phyloP scores from a whole-genome alignment of 345 rosid genomes.

The Melaleuca alternifolia region DNA sequence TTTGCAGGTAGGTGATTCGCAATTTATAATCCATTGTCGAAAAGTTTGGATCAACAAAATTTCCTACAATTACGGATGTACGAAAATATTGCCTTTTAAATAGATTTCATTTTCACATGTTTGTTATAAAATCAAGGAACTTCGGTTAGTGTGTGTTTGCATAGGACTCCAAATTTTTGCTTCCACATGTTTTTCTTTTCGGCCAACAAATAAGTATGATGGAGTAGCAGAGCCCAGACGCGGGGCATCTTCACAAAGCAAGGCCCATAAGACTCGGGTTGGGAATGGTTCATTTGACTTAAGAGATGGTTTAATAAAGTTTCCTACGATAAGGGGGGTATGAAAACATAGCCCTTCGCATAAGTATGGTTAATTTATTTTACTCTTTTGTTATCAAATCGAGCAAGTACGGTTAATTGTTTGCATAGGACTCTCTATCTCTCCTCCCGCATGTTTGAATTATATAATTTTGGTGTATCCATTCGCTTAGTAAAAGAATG shows the following conservation, averaged over 20 bases:
- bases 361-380: too few relatives aligned
- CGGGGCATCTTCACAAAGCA: too few relatives aligned
- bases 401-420: too few relatives aligned
- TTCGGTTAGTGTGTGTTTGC: background rate
- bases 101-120: background rate
- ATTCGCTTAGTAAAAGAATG: too few relatives aligned
- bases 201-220: too few relatives aligned
- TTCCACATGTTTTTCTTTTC: too few relatives aligned
- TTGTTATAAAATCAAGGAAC: background rate
- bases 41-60: too few relatives aligned
- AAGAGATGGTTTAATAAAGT: background rate
- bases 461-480: background rate
- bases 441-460: background rate
- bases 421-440: background rate
- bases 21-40: background rate
- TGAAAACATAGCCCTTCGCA: accelerated
- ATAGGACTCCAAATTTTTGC: background rate
- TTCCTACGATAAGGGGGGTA: background rate
- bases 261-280: too few relatives aligned
- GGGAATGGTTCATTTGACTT: too few relatives aligned
- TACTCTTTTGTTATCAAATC: background rate
- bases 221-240: too few relatives aligned
- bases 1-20: background rate
- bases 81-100: accelerated
- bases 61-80: background rate